phyloP scores from a whole-genome alignment of 306 rosid genomes.

The Citrullus mucosospermus region DNA sequence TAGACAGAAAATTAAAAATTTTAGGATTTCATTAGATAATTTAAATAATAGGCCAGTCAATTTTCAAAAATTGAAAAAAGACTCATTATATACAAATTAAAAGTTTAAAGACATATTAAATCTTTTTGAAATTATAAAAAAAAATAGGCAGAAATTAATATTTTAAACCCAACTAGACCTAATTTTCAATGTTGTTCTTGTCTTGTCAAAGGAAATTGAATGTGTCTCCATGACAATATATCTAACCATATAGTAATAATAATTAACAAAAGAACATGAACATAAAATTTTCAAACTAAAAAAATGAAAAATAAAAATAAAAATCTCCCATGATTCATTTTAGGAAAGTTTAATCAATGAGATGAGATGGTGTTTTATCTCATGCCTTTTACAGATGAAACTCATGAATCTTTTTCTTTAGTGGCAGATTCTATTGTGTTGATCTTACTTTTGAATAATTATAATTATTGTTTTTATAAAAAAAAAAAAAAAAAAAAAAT shows the following conservation, averaged over 20 bases:
- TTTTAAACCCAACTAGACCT: too few species aligned
- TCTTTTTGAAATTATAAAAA: too few species aligned
- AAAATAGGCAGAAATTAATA: too few species aligned
- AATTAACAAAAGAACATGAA: background rate
- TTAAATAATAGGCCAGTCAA: too few species aligned
- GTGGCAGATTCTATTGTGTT: background rate
- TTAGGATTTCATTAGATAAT: too few species aligned
- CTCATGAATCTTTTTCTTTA: conserved; percentile 1
- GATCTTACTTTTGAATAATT: background rate
- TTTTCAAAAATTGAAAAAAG: too few species aligned
- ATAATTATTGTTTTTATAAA: background rate
- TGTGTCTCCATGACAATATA: background rate
- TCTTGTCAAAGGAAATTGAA: background rate
- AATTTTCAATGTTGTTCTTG: background rate
- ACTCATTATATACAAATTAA: background rate
- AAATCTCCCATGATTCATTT: background rate
- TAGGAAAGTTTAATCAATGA: conserved; percentile 1
- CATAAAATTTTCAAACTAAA: background rate
- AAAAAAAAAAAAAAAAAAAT: background rate
- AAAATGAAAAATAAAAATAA: background rate
- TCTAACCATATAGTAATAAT: background rate
- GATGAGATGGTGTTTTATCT: conserved; percentile 4
- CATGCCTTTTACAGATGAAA: conserved; percentile 2
- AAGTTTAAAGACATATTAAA: too few species aligned
- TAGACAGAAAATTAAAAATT: too few species aligned